Conservation (phyloP, 2,329 filamentous ascomycete genomes). For the Orbilia blumenaviensis region DNA sequence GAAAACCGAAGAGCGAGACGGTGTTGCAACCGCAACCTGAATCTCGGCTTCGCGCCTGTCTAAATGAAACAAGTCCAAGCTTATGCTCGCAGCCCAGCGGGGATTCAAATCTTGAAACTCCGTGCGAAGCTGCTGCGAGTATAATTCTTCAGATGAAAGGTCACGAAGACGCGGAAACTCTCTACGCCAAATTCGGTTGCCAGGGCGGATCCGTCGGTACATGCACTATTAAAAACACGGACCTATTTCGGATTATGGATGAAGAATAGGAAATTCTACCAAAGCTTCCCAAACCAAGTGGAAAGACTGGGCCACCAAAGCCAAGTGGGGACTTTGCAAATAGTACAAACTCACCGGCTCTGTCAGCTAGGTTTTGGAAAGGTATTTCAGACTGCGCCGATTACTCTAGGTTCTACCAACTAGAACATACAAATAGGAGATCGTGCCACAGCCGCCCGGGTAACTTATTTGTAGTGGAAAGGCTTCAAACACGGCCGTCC, state of each 20-base stretch:
- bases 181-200: conserved; percentile 31
- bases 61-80: neutral
- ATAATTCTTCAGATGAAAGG: conserved; percentile 46
- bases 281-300: conserved; percentile 1
- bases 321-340: neutral
- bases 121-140: conserved; percentile 29
- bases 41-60: neutral
- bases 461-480: too few species aligned
- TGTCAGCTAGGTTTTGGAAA: neutral
- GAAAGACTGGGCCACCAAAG: too few species aligned
- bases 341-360: too few species aligned
- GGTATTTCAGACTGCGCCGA: neutral
- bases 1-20: neutral
- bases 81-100: neutral
- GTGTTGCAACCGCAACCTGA: neutral
- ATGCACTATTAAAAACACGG: conserved; percentile 59
- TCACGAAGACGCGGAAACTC: conserved; percentile 4
- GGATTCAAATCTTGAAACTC: conserved; percentile 21
- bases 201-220: neutral
- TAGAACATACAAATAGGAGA: too few species aligned
- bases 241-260: conserved; percentile 59
- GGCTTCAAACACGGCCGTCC: too few species aligned
- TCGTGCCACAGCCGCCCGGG: too few species aligned
- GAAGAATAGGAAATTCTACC: conserved; percentile 51
- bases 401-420: too few species aligned